Percentiles rank a stretch among this genome's conserved stretches.
Conservation (phyloP, 352 stramenopile species). For the Phytophthora sp. region DNA sequence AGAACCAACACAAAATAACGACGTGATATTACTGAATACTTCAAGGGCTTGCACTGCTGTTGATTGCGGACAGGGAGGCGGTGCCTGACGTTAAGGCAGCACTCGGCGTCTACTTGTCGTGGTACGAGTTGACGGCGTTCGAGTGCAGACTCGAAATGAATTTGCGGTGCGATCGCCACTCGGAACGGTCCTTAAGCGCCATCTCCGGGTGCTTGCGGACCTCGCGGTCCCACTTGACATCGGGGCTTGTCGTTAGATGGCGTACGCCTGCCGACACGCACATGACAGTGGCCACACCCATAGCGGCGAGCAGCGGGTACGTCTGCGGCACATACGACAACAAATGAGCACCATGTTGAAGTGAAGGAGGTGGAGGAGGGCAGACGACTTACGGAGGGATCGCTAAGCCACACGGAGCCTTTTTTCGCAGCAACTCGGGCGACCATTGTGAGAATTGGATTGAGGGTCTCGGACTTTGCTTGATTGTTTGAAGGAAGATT, state of each 20-base stretch:
- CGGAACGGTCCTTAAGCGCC: constrained; percentile 43
- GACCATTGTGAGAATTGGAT: constrained; percentile 31
- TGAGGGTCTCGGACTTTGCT: constrained; percentile 1
- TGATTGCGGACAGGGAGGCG: background rate
- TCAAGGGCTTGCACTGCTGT: background rate
- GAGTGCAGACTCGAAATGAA: constrained; percentile 45
- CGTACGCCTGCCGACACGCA: constrained; percentile 50
- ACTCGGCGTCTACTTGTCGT: constrained; percentile 30
- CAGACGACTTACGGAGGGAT: constrained; percentile 40
- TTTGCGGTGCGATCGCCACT: constrained; percentile 62
- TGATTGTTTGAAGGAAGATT: constrained; percentile 23
- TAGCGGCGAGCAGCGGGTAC: constrained; percentile 56
- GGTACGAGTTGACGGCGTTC: constrained; percentile 53
- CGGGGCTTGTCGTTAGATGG: constrained; percentile 57
- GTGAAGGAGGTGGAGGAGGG: too few relatives aligned
- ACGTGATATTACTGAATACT: constrained; percentile 14
- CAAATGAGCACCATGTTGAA: background rate
- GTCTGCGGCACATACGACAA: constrained; percentile 33
- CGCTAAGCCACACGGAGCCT: constrained; percentile 49
- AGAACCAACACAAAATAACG: constrained; percentile 10
- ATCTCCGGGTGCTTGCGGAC: constrained; percentile 63
- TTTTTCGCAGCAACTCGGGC: constrained; percentile 46
- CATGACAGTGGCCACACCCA: constrained; percentile 45
- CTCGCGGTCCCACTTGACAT: constrained; percentile 71
- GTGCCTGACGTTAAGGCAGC: background rate